Conservation (phyloP, 768 basidiomycete genomes). For the Trametes gibbosa region DNA sequence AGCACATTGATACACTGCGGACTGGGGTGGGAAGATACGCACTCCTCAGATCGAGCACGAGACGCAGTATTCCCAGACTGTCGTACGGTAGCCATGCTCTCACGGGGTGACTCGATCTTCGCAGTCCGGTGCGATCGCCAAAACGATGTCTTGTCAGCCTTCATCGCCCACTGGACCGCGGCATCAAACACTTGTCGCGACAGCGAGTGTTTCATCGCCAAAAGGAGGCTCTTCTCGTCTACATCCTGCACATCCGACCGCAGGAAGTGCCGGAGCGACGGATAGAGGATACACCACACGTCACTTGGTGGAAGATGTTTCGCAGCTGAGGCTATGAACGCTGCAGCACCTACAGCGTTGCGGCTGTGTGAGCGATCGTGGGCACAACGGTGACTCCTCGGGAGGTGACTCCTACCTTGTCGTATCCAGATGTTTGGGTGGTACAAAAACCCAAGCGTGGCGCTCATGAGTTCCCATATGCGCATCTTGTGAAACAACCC, state of each 20-base stretch:
- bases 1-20: neutral
- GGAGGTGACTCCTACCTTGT: slow-evolving; percentile 56
- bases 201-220: slow-evolving; percentile 72
- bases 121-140: slow-evolving; percentile 61
- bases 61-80: slow-evolving; percentile 47
- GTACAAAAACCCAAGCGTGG: slow-evolving; percentile 83
- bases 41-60: slow-evolving; percentile 76
- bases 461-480: slow-evolving; percentile 96
- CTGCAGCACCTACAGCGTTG: slow-evolving; percentile 63
- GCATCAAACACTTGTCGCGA: slow-evolving; percentile 79
- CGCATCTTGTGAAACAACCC: slow-evolving; percentile 91
- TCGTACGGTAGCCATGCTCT: slow-evolving; percentile 66
- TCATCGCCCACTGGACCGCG: slow-evolving; percentile 86
- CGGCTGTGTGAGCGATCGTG: neutral
- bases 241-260: slow-evolving; percentile 78
- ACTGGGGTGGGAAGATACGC: slow-evolving; percentile 25
- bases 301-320: slow-evolving; percentile 83
- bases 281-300: slow-evolving; percentile 96
- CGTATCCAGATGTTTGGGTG: slow-evolving; percentile 97
- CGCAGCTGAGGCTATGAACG: slow-evolving; percentile 85
- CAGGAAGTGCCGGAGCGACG: slow-evolving; percentile 81
- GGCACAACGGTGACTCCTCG: neutral
- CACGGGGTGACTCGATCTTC: slow-evolving; percentile 66
- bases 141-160: slow-evolving; percentile 73
- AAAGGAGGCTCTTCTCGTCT: slow-evolving; percentile 71